These are phyloP conservation scores for Penicillium brasilianum DNA, from an alignment of 2,329 filamentous ascomycete genomes.

Conservation along the genomic window DNA sequence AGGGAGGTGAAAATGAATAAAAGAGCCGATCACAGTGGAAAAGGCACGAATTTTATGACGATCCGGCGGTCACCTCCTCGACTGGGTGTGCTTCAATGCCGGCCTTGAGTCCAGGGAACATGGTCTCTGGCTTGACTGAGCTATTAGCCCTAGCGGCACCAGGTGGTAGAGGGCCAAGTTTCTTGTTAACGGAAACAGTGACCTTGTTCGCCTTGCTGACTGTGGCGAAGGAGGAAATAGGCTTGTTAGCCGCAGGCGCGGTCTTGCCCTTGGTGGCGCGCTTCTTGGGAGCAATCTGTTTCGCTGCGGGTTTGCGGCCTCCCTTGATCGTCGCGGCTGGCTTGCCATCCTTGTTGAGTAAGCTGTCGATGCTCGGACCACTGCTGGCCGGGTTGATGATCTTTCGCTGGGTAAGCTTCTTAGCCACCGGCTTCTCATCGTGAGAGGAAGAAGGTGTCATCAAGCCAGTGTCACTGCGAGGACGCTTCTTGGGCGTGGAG, in stretches of 20 bases:
- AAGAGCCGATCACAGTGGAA: constrained; percentile 4
- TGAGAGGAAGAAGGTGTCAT: constrained; percentile 52
- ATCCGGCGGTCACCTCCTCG: constrained; percentile 7
- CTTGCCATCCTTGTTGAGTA: constrained; percentile 29
- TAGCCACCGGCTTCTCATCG: constrained; percentile 39
- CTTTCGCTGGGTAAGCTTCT: constrained; percentile 22
- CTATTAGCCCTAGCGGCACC: constrained; percentile 45
- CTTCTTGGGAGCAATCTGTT: constrained; percentile 19
- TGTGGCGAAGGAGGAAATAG: constrained; percentile 41
- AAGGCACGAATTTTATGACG: constrained; percentile 12
- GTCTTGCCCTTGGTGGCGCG: constrained; percentile 7
- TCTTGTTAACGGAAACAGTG: constrained; percentile 31
- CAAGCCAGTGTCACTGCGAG: constrained; percentile 40
- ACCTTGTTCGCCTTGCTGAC: constrained; percentile 40
- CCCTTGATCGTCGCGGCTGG: constrained; percentile 33
- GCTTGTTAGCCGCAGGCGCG: constrained; percentile 31
- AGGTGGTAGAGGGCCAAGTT: constrained; percentile 37
- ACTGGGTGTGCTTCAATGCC: constrained; percentile 10
- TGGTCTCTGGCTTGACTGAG: constrained; percentile 16
- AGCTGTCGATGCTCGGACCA: constrained; percentile 34
- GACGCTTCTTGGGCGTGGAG: constrained; percentile 43
- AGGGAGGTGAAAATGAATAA: constrained; percentile 2
- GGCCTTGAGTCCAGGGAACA: constrained; percentile 36
- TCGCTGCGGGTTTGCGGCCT: constrained; percentile 17
- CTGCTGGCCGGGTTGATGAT: constrained; percentile 39